Evolutionary conservation across 345 rosid genomes (phyloP).

Genomic region (Cardiospermum halicacabum): DNA sequence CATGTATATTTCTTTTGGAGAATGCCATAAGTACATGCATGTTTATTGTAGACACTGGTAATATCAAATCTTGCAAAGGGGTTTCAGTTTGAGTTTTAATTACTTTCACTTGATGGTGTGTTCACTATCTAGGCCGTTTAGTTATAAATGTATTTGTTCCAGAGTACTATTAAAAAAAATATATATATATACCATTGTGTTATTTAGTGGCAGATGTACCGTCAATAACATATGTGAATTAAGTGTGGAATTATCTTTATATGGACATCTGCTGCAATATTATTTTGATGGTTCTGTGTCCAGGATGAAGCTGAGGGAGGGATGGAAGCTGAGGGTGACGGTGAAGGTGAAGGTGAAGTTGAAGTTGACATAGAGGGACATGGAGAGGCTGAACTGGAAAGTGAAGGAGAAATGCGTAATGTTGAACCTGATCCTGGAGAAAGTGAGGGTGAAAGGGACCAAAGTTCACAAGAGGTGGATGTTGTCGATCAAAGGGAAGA

Average conservation of each 20-base stretch:
- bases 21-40: background rate
- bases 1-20: no score
- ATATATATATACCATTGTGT: background rate
- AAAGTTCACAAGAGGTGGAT: slow-evolving; percentile 70
- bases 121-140: no score
- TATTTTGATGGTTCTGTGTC: background rate
- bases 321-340: slow-evolving; percentile 47
- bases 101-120: background rate
- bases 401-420: slow-evolving; percentile 60
- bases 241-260: background rate
- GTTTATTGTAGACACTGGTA: background rate
- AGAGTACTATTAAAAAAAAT: background rate
- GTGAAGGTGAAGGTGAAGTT: slow-evolving; percentile 50
- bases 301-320: slow-evolving; percentile 93
- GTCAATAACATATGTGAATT: background rate
- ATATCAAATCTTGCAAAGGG: background rate
- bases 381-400: slow-evolving; percentile 60
- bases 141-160: no score
- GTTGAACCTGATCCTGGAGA: slow-evolving; percentile 79
- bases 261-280: background rate
- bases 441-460: slow-evolving; percentile 92
- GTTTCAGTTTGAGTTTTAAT: background rate
- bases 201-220: background rate
- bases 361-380: slow-evolving; percentile 57
- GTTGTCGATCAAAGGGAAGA: slow-evolving; percentile 63